Evolutionary conservation across 805 yeast species (phyloP).

Genomic region (Yamadazyma endophytica): DNA sequence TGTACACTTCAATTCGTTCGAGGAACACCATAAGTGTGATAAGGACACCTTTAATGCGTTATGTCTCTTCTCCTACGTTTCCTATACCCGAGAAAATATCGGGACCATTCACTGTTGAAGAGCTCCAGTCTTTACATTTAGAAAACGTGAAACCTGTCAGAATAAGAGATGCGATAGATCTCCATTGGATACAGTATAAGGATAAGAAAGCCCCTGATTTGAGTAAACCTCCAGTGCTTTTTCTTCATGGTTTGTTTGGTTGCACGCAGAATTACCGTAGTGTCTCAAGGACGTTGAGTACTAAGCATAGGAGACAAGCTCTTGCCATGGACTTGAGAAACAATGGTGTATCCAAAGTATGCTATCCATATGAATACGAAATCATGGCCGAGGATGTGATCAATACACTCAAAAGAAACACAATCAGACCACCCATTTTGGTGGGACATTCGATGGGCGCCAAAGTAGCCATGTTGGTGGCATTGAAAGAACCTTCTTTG

Average conservation of each 20-base stretch:
- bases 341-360: constrained; percentile 49
- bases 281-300: constrained; percentile 32
- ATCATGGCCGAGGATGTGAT: constrained; percentile 42
- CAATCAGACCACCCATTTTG: constrained; percentile 17
- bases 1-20: too few relatives aligned
- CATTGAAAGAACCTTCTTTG: constrained; percentile 36
- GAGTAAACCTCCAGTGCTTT: constrained; percentile 24
- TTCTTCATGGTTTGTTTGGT: constrained; percentile 57
- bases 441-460: constrained; percentile 65
- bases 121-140: too few relatives aligned
- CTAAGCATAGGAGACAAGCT: constrained; percentile 26
- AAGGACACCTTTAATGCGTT: too few relatives aligned
- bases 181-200: constrained; percentile 11
- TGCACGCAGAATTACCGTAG: constrained; percentile 40
- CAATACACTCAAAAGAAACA: constrained; percentile 22
- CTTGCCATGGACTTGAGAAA: constrained; percentile 50
- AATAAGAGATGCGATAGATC: constrained; percentile 2
- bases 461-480: constrained; percentile 46
- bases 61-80: too few relatives aligned
- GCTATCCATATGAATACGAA: constrained; percentile 41
- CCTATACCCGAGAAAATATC: too few relatives aligned
- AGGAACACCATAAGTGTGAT: too few relatives aligned
- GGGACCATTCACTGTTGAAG: too few relatives aligned
- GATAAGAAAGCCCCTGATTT: constrained; percentile 3
- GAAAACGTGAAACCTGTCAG: constrained; percentile 5